Percentiles rank a stretch among this genome's conserved stretches.
Evolutionary conservation across 345 rosid species (phyloP).

Genomic region (Bruguiera sexangula): DNA sequence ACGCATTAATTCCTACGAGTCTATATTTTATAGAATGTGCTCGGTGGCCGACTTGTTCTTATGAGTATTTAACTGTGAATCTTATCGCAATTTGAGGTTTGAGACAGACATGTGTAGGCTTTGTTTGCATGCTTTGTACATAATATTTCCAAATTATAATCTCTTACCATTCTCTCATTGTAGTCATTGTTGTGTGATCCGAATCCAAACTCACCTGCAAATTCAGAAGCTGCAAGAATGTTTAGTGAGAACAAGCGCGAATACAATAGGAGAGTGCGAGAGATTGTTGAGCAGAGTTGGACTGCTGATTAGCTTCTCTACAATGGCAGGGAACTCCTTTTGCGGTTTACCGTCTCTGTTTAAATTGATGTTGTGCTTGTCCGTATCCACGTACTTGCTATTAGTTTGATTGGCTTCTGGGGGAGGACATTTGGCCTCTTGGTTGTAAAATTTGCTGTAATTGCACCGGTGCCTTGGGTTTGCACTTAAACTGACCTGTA

Average conservation of each 20-base stretch:
- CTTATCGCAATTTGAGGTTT: too few relatives aligned
- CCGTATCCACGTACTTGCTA: not conserved
- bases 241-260: conserved; percentile 95
- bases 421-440: too few relatives aligned
- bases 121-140: not conserved
- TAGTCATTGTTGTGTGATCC: conserved; percentile 95
- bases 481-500: too few relatives aligned
- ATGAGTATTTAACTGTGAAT: too few relatives aligned
- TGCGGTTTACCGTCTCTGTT: not conserved
- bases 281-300: conserved; percentile 93
- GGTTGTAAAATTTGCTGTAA: too few relatives aligned
- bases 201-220: conserved; percentile 95
- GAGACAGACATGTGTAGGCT: not conserved
- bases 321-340: not conserved
- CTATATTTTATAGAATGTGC: too few relatives aligned
- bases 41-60: too few relatives aligned
- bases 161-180: not conserved
- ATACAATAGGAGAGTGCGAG: conserved; percentile 88
- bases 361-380: not conserved
- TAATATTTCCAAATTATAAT: not conserved
- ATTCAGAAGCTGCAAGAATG: conserved; percentile 98
- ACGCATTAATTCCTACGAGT: too few relatives aligned
- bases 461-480: too few relatives aligned
- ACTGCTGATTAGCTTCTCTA: conserved; percentile 57
- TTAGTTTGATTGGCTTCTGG: too few relatives aligned